Evolutionary conservation across 495 filamentous ascomycete species (phyloP), one percentile per base, ranked within the genome.

Genomic region (Clohesyomyces aquaticus): DNA sequence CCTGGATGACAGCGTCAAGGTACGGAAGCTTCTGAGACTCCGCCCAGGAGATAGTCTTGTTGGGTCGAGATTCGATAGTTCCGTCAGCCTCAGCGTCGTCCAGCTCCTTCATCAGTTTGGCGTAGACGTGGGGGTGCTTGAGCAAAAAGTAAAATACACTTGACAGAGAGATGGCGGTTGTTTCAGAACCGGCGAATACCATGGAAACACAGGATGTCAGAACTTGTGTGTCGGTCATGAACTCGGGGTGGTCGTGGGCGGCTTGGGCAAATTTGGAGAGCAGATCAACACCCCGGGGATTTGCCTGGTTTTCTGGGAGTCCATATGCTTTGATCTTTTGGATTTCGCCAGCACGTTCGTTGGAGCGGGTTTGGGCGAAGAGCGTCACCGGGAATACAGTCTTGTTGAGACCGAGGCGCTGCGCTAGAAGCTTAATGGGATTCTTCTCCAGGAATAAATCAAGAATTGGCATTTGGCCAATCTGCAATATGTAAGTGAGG

Each of bases 1-100:
- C 89, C 73, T 89, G 87, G 65, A 91, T 81, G 35, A 83, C 82
- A 3, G 87, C 85, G 57, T 86, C 84, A 12, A 91, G 80, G 66
- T 90, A 91, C 1, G 71, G 76, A 10, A 89, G 72, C 45, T 76
- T 73, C 49, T 77, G 72, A 0, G 71, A 71, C 61, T 82, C 79
- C 10, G 71, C 67, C 72, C 79, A 83, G 3, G 75, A 73, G 29
- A 82, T 68, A 12, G 73, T 63, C 56, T 59, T 73, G 53, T 68
- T 66, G 0, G 52, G 55, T 12, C 66, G 65, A 16, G 69, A 41
- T 16, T 70, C 58, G 42, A 78, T 76, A 12, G 38, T 69, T 19
- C 78, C 76, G 29, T 73, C 57, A 18, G 50, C 50, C 1, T 71
- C 72, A 8, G 71, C 73, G 12, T 67, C 60, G 53, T 78, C 76